Base-by-base conservation (phyloP, 805 yeast genomes). In the Ogataea chonburiensis region DNA sequence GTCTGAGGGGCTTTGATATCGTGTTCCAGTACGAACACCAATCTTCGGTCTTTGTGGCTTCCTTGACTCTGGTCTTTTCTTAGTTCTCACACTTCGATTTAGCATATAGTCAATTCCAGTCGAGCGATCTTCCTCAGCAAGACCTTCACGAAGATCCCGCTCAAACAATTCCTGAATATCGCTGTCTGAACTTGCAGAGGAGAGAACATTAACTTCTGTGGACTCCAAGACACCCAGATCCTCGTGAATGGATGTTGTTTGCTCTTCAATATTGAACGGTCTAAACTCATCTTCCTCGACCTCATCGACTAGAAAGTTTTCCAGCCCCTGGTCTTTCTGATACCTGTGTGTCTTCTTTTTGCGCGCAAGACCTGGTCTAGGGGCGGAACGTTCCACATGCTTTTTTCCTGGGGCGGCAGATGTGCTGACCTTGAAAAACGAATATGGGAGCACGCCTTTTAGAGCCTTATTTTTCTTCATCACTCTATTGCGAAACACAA, bases 81-180 rank as follows among this genome's bases (percentile, higher is more conserved):
- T 7, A 7, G 7, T 10, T 19, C 10, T 19, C 22, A 7, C 22
- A 19, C 22, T 19, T 19, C 35, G 19, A 24, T 35, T 46, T 20
- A 55, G 35, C 63, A 60, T 57, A 19, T 47, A 46, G 30, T 57
- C 49, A 11, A 58, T 50, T 3, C 62, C 60, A 12, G 55, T 29
- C 2, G 44, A 24, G 4, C 26, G 18, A 24, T 52, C 59, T 29
- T 59, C 64, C 32, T 48, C 49, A 2, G 63, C 62, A 16, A 38
- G 33, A 5, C 52, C 61, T 18, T 37, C 31, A 27, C 27, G 18
- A 3, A 26, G 5, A 13, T 13, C 29, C n/a, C 17, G 22, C 5
- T 19, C 38, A 23, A 20, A 32, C 35, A 34, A 31, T 32, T 34
- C 43, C 17, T 31, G 32, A 13, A 28, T 41, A 4, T 43, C 46